Evolutionary conservation across 75 land plant species (phyloP).

Genomic region (Cryptomeria japonica): DNA sequence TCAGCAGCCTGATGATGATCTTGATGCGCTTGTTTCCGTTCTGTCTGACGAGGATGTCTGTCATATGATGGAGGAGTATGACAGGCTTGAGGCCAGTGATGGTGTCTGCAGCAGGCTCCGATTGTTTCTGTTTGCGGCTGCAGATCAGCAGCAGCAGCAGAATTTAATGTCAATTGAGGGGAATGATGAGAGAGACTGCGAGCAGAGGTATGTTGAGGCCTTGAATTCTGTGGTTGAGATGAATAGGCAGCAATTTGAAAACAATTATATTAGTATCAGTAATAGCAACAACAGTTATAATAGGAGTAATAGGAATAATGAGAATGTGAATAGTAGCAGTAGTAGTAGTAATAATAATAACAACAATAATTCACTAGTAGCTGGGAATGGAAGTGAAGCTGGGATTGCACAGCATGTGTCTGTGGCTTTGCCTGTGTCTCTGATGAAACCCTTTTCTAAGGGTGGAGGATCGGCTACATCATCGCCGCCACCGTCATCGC

Average conservation of each 20-base stretch:
- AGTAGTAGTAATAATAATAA: neutral
- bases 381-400: slow-evolving; percentile 3
- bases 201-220: slow-evolving; percentile 93
- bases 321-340: neutral
- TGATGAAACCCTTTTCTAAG: slow-evolving; percentile 12
- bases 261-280: neutral
- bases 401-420: slow-evolving; percentile 23
- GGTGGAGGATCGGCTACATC: slow-evolving; percentile 9
- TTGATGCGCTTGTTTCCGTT: slow-evolving; percentile 96
- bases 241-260: slow-evolving; percentile 19
- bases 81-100: slow-evolving; percentile 58
- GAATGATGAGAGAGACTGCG: slow-evolving; percentile 58
- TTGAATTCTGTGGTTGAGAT: slow-evolving; percentile 58
- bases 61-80: slow-evolving; percentile 99
- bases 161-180: slow-evolving; percentile 29
- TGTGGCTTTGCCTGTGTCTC: slow-evolving; percentile 33
- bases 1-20: slow-evolving; percentile 95
- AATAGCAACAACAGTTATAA: neutral
- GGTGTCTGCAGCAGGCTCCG: slow-evolving; percentile 70
- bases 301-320: neutral
- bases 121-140: slow-evolving; percentile 71
- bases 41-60: slow-evolving; percentile 90
- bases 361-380: neutral
- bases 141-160: slow-evolving; percentile 30
- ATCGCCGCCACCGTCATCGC: slow-evolving; percentile 30